Conservation (phyloP, 148 eudicot species). For the Vaccinium corymbosum region DNA sequence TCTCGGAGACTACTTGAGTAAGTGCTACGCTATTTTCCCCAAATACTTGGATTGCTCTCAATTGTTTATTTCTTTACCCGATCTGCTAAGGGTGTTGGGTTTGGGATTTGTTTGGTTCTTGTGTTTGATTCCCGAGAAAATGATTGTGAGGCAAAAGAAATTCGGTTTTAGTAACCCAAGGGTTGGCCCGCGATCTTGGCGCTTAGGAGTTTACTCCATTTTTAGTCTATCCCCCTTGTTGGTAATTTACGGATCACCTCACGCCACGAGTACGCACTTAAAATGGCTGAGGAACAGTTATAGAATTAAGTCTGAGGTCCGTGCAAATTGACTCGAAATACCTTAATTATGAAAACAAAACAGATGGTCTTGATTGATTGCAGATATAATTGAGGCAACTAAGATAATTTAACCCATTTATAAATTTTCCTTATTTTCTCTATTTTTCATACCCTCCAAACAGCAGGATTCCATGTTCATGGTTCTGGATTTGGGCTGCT, state of each 20-base stretch:
- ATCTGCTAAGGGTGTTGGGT: not conserved
- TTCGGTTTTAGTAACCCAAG: not conserved
- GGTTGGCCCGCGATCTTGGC: too few relatives aligned
- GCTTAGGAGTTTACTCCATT: too few relatives aligned
- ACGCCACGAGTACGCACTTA: too few relatives aligned
- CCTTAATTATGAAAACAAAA: too few relatives aligned
- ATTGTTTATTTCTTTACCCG: not conserved
- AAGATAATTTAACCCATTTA: not conserved
- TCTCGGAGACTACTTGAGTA: conserved; percentile 39
- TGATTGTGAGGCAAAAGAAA: not conserved
- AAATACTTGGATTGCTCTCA: not conserved
- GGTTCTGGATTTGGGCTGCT: not conserved
- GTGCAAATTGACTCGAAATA: too few relatives aligned
- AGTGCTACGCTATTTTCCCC: conserved; percentile 9
- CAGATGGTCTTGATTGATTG: too few relatives aligned
- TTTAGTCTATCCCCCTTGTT: too few relatives aligned
- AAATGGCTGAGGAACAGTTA: too few relatives aligned
- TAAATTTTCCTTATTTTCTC: not conserved
- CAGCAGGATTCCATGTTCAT: not conserved
- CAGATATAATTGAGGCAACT: not conserved
- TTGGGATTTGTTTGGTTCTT: not conserved
- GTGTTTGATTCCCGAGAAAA: not conserved
- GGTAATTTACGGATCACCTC: too few relatives aligned
- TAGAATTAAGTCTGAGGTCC: too few relatives aligned
- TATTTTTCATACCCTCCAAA: not conserved